phyloP scores from a whole-genome alignment of 495 filamentous ascomycete genomes.

The Cenococcum geophilum region DNA sequence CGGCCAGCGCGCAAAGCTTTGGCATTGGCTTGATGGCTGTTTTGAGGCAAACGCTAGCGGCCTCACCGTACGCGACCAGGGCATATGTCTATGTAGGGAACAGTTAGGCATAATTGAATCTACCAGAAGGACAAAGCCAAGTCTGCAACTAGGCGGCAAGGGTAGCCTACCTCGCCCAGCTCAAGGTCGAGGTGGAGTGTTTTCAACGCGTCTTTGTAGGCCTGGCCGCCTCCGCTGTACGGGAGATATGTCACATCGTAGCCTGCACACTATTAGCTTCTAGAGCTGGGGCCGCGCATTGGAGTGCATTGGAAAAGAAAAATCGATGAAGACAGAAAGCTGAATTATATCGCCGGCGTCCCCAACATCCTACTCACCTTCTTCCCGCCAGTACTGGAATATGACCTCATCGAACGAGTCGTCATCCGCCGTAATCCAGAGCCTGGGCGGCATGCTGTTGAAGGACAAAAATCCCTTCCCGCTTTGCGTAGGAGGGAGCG shows the following conservation, averaged over 20 bases:
- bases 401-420: slow-evolving; percentile 11
- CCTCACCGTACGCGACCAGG: slow-evolving; percentile 45
- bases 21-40: slow-evolving; percentile 48
- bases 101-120: too few species aligned
- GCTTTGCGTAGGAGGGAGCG: background rate
- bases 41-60: slow-evolving; percentile 53
- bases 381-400: slow-evolving; percentile 12
- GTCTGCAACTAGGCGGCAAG: too few species aligned
- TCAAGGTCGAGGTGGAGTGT: slow-evolving; percentile 27
- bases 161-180: slow-evolving; percentile 24
- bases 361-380: slow-evolving; percentile 4
- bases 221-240: slow-evolving; percentile 13
- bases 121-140: too few species aligned
- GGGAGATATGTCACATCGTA: slow-evolving; percentile 27
- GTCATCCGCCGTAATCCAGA: slow-evolving; percentile 15
- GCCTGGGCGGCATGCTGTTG: slow-evolving; percentile 7
- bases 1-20: slow-evolving; percentile 48
- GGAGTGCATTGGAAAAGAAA: background rate
- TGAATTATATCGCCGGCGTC: background rate
- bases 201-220: slow-evolving; percentile 18
- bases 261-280: slow-evolving; percentile 8
- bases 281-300: background rate
- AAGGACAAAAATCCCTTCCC: slow-evolving; percentile 11
- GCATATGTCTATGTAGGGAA: slow-evolving; percentile 22
- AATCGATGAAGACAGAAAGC: too few species aligned